Evolutionary conservation across 208 protist genomes (phyloP), one percentile per base, ranked within the genome.

Genomic region (Strigomonas culicis): DNA sequence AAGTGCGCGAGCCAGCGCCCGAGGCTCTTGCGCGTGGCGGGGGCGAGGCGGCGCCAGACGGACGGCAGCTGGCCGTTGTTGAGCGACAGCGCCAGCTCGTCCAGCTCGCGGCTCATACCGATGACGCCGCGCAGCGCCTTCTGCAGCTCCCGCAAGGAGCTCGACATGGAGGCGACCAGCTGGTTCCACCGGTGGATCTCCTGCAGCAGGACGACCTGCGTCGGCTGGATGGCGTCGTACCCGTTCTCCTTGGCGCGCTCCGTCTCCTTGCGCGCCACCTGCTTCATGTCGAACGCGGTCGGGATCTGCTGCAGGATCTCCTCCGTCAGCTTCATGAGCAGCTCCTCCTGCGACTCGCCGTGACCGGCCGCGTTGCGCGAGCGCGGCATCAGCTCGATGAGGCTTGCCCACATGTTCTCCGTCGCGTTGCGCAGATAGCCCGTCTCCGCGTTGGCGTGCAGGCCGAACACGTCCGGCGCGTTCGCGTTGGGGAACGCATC

Each of bases 391-490:
- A 99, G 72, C 68, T 98, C 92, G 31, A 99, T 82, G 49, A 99
- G 59, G 70, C 97, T 94, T 4, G 63, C 36, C 95, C 96, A 99
- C 82, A 99, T 88, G 24, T 82, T 69, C 63, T 96, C 83, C n/a
- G 97, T 87, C 21, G 97, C 80, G 60, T 90, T 86, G 34, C 95
- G 98, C 52, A 98, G 77, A 72, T 99, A 99, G 43, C 92, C 91
- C 43, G 99, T 99, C 84, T 99, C 98, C 0, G 98, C 98, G 82
- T 99, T 99, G 13, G 92, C 85, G 77, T 99, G 97, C 30, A 99
- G 82, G 11, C 98, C 98, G 81, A 99, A 99, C 24, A 99, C 97
- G 39, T 98, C 90, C 39, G 98, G 98, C 13, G 93, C 82, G 70
- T 98, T 98, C 44, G 88, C 80, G 63, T 97, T 90, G 7, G 95